Base-by-base conservation (phyloP, 306 rosid species). In the Sophora flavescens region DNA sequence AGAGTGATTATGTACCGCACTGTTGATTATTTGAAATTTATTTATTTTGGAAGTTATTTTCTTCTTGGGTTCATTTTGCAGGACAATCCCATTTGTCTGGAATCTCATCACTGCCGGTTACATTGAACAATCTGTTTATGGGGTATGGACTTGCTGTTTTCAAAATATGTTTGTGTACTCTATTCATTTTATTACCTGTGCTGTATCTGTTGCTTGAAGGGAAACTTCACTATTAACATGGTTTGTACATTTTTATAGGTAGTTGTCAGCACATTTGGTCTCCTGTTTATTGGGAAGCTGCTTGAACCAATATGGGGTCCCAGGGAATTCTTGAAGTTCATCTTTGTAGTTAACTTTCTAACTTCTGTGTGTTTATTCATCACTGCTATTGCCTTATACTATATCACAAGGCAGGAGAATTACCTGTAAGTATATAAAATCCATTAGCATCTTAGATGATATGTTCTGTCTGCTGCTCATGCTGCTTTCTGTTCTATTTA, bases 31-130 rank as follows among this genome's bases (percentile, higher is more conserved):
- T 41, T 28, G 52, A 45, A 53, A 62, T 12, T 39, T 18, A 8
- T 53, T 57, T 18, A 3, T 51, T 36, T 67, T 7, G 6, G 12
- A 79, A 50, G 69, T 70, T 41, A 72, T 42, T 26, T 48, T 52
- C 41, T 63, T 56, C 70, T 72, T 60, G 26, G 54, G 32, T 72
- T 65, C 68, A 51, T 83, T 42, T 86, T 81, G 83, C 77, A 93
- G 98, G 90, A 93, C 98, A 15, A 90, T 93, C 72, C 98, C 98
- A 54, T 93, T 93, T 78, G 91, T 84, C 35, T 93, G 97, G 98
- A 93, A 93, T 70, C 97, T 93, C 35, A 70, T 93, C 35, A 91
- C 97, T 0, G 86, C 93, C 3, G 91, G 98, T 69, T 93, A 91
- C 66, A 57, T 93, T 73, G 98, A 93, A 78, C 96, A 86, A 68